Evolutionary conservation across 768 basidiomycete species (phyloP).

Genomic region (Lactarius vividus): DNA sequence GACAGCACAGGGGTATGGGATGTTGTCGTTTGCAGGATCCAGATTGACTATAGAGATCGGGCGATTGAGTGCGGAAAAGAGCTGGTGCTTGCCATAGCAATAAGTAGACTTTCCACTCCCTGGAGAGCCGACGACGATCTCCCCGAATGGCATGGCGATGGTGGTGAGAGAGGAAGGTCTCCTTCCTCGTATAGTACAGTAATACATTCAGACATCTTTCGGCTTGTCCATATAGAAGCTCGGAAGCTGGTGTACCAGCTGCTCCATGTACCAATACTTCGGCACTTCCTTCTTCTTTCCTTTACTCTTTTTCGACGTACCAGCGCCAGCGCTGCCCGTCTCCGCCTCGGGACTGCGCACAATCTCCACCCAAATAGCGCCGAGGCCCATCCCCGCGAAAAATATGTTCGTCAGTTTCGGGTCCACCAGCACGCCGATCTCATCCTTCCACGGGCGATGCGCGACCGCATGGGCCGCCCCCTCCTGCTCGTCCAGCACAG

Average conservation of each 20-base stretch:
- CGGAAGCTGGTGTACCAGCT: constrained; percentile 50
- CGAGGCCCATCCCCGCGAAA: constrained; percentile 55
- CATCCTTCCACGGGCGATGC: constrained; percentile 55
- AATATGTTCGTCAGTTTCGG: constrained; percentile 39
- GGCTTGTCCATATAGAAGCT: constrained; percentile 45
- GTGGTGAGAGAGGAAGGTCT: constrained; percentile 19
- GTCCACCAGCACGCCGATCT: constrained; percentile 57
- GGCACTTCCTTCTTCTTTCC: constrained; percentile 33
- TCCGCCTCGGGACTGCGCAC: constrained; percentile 35
- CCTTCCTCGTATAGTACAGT: constrained; percentile 13
- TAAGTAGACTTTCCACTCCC: constrained; percentile 89
- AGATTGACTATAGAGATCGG: constrained; percentile 92
- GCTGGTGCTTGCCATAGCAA: constrained; percentile 83
- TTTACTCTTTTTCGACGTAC: constrained; percentile 15
- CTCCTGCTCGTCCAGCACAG: constrained; percentile 30
- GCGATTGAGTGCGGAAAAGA: constrained; percentile 81
- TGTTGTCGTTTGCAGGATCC: constrained; percentile 82
- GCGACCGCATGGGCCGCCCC: constrained; percentile 11
- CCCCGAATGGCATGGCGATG: constrained; percentile 74
- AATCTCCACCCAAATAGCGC: constrained; percentile 69
- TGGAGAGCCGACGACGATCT: constrained; percentile 82
- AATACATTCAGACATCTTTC: constrained; percentile 11
- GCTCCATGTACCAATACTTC: constrained; percentile 60
- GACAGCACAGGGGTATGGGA: constrained; percentile 90
- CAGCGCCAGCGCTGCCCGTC: constrained; percentile 27